These are phyloP conservation scores for Fonsecaea multimorphosa DNA, from an alignment of 2,329 filamentous ascomycete species.

Conservation along the genomic window DNA sequence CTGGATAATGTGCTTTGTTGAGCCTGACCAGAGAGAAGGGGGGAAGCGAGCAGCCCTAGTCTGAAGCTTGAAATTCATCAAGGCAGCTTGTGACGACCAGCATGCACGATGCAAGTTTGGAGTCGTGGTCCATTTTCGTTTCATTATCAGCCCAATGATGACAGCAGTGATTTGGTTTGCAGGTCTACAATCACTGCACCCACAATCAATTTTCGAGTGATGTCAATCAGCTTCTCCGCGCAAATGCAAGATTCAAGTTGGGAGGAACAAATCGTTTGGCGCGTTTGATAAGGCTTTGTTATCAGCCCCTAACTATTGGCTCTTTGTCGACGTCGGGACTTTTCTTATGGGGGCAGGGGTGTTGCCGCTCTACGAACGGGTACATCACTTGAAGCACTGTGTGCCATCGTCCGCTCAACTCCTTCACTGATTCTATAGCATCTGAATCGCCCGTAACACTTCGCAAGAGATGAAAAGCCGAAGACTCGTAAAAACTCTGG, in stretches of 20 bases:
- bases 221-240: slow-evolving; percentile 3
- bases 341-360: no score
- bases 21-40: neutral
- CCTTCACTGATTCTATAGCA: neutral
- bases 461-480: neutral
- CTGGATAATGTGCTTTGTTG: neutral
- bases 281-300: neutral
- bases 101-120: neutral
- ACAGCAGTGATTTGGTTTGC: slow-evolving; percentile 12
- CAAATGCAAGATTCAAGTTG: neutral
- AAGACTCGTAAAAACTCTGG: neutral
- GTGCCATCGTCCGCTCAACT: neutral
- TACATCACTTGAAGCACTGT: neutral
- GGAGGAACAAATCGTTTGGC: neutral
- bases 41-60: no score
- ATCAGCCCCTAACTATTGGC: neutral
- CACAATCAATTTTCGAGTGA: slow-evolving; percentile 4
- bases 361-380: no score
- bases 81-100: neutral
- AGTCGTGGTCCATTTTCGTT: neutral
- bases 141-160: slow-evolving; percentile 18
- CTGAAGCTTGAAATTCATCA: neutral
- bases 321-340: neutral
- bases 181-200: slow-evolving; percentile 8
- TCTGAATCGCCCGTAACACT: neutral